phyloP scores from a whole-genome alignment of 257 asterid species.

The Ilex aquifolium region DNA sequence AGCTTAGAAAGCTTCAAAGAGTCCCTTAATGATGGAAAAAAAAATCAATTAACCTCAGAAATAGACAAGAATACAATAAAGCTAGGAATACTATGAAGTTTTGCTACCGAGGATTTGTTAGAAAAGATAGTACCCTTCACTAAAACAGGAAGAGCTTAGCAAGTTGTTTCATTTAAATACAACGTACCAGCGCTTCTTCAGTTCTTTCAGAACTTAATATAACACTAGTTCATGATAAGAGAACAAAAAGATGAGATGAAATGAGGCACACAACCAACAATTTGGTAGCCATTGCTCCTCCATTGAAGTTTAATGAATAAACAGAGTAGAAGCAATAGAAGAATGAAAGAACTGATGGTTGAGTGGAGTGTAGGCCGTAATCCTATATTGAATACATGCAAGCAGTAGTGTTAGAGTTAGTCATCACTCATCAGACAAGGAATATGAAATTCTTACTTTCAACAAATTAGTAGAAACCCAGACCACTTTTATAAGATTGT shows the following conservation, averaged over 20 bases:
- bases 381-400: background rate
- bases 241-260: background rate
- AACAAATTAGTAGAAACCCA: background rate
- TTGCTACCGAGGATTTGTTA: background rate
- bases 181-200: background rate
- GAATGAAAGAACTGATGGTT: background rate
- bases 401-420: background rate
- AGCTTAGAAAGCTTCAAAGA: background rate
- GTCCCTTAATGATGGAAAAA: too few relatives aligned
- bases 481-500: background rate
- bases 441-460: too few relatives aligned
- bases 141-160: background rate
- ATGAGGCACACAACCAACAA: too few relatives aligned
- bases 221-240: background rate
- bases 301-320: too few relatives aligned
- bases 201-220: too few relatives aligned
- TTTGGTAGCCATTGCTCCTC: background rate
- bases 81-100: background rate
- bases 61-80: background rate
- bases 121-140: background rate
- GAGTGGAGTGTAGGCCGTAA: background rate
- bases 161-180: background rate
- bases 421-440: background rate
- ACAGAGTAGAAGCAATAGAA: background rate
- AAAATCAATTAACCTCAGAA: background rate